Conservation (phyloP, 2,329 filamentous ascomycete species). For the Curvularia verruculosa region DNA sequence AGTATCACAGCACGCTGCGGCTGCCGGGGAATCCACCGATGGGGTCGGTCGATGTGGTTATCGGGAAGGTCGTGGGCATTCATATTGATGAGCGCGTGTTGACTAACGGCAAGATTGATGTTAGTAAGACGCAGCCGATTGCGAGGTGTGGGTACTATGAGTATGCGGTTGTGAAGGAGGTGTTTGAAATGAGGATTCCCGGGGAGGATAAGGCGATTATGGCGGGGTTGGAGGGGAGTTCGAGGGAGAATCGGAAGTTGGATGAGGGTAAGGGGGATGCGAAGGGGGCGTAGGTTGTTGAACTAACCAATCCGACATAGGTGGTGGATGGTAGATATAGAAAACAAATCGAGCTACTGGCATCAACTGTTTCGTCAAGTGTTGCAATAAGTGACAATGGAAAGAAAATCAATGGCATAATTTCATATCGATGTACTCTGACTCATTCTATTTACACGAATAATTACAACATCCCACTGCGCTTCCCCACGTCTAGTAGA, state of each 20-base stretch:
- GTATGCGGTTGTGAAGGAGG: conserved; percentile 61
- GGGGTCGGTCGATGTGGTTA: conserved; percentile 64
- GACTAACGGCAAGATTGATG: conserved; percentile 62
- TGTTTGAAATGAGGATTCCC: conserved; percentile 65
- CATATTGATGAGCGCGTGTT: conserved; percentile 63
- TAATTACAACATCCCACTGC: neutral
- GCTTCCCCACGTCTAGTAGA: conserved; percentile 39
- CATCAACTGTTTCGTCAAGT: neutral
- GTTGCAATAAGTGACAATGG: neutral
- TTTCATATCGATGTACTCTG: neutral
- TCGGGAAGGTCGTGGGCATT: conserved; percentile 63
- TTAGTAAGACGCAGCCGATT: conserved; percentile 64
- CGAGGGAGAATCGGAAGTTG: conserved; percentile 29
- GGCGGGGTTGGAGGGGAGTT: conserved; percentile 40
- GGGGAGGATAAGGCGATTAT: conserved; percentile 38
- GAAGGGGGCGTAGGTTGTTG: neutral
- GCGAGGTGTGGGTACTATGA: conserved; percentile 66
- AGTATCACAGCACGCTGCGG: conserved; percentile 60
- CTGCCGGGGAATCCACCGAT: conserved; percentile 64
- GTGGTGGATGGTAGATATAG: too few species aligned
- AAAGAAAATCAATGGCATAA: neutral
- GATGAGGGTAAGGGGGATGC: neutral
- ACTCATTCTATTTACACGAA: neutral
- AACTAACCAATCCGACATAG: too few species aligned
- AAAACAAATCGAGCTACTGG: too few species aligned